Percentiles rank a stretch among this genome's conserved stretches.
These are phyloP conservation scores for Fusarium clavum DNA, from an alignment of 2,329 filamentous ascomycete species.

Conservation along the genomic window DNA sequence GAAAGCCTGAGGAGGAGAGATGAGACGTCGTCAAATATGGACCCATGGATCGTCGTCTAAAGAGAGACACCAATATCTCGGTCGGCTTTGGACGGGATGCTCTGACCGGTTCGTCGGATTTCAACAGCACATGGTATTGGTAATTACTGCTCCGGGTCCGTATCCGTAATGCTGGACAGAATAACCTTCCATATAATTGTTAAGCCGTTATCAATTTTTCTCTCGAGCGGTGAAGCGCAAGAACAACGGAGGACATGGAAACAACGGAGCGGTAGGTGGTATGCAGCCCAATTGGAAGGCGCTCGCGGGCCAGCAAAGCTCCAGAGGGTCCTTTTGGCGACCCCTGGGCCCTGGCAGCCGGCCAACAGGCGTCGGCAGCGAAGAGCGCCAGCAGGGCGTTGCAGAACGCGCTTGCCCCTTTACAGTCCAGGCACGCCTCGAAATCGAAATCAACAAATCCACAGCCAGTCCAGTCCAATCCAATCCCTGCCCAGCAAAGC, in stretches of 20 bases:
- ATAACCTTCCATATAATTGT: constrained; percentile 13
- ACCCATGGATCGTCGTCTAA: constrained; percentile 41
- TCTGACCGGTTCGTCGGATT: constrained; percentile 1
- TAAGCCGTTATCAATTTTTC: constrained; percentile 17
- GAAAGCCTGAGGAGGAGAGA: constrained; percentile 23
- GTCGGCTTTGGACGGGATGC: not conserved
- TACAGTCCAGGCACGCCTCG: constrained; percentile 47
- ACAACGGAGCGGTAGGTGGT: constrained; percentile 26
- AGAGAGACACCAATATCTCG: constrained; percentile 27
- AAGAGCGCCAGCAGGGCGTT: constrained; percentile 39
- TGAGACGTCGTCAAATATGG: constrained; percentile 45
- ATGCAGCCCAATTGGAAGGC: constrained; percentile 7
- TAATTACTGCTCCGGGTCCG: not conserved
- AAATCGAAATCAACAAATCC: constrained; percentile 54
- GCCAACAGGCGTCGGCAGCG: constrained; percentile 38
- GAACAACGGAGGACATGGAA: constrained; percentile 24
- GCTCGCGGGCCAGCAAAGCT: constrained; percentile 6
- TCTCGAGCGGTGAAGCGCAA: constrained; percentile 39
- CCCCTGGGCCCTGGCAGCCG: constrained; percentile 34
- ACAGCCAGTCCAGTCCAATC: constrained; percentile 32
- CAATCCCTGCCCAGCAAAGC: constrained; percentile 47
- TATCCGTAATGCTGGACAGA: constrained; percentile 12
- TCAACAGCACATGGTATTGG: not conserved
- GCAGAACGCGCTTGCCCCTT: constrained; percentile 53
- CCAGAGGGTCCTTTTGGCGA: constrained; percentile 16